phyloP scores from a whole-genome alignment of 2,329 filamentous ascomycete genomes.

The Monilinia laxa region DNA sequence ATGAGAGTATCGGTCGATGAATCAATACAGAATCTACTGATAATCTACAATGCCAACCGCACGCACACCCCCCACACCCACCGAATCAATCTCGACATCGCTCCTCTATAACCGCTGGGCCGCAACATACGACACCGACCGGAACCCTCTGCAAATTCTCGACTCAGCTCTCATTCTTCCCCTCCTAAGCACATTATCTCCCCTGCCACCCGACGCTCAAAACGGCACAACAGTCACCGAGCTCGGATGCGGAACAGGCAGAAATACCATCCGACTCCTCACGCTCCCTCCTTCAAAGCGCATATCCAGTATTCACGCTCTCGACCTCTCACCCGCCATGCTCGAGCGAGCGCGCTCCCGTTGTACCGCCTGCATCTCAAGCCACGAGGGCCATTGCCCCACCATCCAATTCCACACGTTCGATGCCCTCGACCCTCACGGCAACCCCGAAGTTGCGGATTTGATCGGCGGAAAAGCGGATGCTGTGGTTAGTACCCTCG shows the following conservation, averaged over 20 bases:
- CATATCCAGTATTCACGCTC: conserved; percentile 41
- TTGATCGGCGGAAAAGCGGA: conserved; percentile 34
- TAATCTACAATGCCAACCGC: conserved; percentile 4
- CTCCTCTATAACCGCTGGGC: conserved; percentile 53
- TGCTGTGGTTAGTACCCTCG: conserved; percentile 59
- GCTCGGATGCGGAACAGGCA: conserved; percentile 64
- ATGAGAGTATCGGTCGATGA: background rate
- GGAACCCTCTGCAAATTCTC: conserved; percentile 64
- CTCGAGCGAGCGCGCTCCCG: conserved; percentile 49
- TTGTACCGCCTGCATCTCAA: conserved; percentile 11
- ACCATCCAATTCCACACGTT: conserved; percentile 31
- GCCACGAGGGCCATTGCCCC: background rate
- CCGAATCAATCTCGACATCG: conserved; percentile 43
- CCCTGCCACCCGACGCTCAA: conserved; percentile 28
- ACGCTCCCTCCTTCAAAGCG: conserved; percentile 27
- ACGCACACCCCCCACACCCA: conserved; percentile 25
- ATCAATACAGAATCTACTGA: background rate
- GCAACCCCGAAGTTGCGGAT: conserved; percentile 28
- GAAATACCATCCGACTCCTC: conserved; percentile 57
- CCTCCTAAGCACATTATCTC: conserved; percentile 52
- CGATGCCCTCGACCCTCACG: conserved; percentile 32
- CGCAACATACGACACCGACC: conserved; percentile 60
- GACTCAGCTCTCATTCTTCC: conserved; percentile 56
- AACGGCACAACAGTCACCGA: conserved; percentile 49
- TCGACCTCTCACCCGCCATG: conserved; percentile 58